Percentiles rank a stretch among this genome's conserved stretches.
These are phyloP conservation scores for Candida gorgasii DNA, from an alignment of 805 yeast species.

Conservation along the genomic window DNA sequence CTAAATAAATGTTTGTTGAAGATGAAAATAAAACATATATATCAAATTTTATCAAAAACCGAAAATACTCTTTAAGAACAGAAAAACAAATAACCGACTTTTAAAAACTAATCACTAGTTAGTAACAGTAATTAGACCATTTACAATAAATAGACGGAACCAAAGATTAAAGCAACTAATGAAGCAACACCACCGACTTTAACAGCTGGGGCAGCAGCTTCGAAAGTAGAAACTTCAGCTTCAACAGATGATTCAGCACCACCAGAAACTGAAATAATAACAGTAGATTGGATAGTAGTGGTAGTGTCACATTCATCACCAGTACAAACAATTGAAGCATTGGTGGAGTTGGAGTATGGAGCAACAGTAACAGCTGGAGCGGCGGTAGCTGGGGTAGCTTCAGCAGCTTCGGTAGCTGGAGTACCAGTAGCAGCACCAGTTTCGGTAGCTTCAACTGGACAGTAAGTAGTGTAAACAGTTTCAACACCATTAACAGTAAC, in stretches of 20 bases:
- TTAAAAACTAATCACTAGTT: constrained; percentile 9
- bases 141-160: constrained; percentile 21
- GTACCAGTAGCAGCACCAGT: constrained; percentile 17
- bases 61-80: constrained; percentile 5
- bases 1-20: constrained; percentile 4
- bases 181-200: constrained; percentile 29
- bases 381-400: constrained; percentile 20
- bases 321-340: constrained; percentile 11
- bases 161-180: constrained; percentile 38
- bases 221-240: constrained; percentile 23
- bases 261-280: constrained; percentile 13
- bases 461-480: constrained; percentile 38
- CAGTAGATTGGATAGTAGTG: constrained; percentile 14
- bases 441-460: constrained; percentile 24
- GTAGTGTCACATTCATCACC: constrained; percentile 14
- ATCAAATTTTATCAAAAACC: constrained; percentile 5
- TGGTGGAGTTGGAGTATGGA: constrained; percentile 21
- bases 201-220: constrained; percentile 25
- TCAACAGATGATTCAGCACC: constrained; percentile 21
- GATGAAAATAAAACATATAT: constrained; percentile 5
- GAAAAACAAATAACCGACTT: constrained; percentile 7
- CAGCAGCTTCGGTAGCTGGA: constrained; percentile 14
- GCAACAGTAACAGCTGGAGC: constrained; percentile 21
- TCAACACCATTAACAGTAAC: constrained; percentile 25
- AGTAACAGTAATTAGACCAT: constrained; percentile 4